These are phyloP conservation scores for Fusarium sp. DNA, from an alignment of 2,329 filamentous ascomycete species.

Conservation along the genomic window DNA sequence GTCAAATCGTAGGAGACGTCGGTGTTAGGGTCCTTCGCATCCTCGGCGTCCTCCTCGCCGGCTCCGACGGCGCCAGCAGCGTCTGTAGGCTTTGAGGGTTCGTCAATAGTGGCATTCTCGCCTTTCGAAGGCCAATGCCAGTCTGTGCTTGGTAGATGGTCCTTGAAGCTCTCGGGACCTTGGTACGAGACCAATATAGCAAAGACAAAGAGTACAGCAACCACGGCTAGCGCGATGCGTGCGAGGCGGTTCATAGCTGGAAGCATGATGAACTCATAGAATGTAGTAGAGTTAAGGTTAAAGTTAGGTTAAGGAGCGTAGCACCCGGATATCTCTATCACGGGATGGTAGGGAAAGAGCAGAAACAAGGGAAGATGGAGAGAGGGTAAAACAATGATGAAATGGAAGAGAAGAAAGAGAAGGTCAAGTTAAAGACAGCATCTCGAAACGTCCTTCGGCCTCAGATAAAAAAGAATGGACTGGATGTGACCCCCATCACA, in stretches of 20 bases:
- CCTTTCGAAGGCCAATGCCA: constrained; percentile 39
- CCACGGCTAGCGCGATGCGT: constrained; percentile 44
- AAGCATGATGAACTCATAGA: constrained; percentile 36
- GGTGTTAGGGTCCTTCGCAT: constrained; percentile 25
- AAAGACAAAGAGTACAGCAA: constrained; percentile 39
- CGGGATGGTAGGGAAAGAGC: constrained; percentile 11
- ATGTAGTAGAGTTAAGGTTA: background rate
- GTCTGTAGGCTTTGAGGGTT: constrained; percentile 26
- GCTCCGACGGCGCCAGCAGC: constrained; percentile 23
- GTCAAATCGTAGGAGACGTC: constrained; percentile 45
- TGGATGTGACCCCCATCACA: constrained; percentile 20
- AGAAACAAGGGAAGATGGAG: background rate
- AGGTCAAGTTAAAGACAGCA: constrained; percentile 9
- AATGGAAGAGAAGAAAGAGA: constrained; percentile 8
- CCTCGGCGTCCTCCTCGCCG: constrained; percentile 33
- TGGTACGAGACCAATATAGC: constrained; percentile 39
- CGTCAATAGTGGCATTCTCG: constrained; percentile 15
- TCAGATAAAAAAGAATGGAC: constrained; percentile 28
- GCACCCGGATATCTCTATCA: constrained; percentile 35
- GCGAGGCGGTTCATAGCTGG: constrained; percentile 38
- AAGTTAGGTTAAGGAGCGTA: constrained; percentile 27
- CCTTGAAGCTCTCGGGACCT: constrained; percentile 33
- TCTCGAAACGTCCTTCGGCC: constrained; percentile 23
- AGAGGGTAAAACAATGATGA: constrained; percentile 5
- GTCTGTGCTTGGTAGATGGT: constrained; percentile 34